Evolutionary conservation across 768 basidiomycete genomes (phyloP).

Genomic region (Sarcodon aspratus): DNA sequence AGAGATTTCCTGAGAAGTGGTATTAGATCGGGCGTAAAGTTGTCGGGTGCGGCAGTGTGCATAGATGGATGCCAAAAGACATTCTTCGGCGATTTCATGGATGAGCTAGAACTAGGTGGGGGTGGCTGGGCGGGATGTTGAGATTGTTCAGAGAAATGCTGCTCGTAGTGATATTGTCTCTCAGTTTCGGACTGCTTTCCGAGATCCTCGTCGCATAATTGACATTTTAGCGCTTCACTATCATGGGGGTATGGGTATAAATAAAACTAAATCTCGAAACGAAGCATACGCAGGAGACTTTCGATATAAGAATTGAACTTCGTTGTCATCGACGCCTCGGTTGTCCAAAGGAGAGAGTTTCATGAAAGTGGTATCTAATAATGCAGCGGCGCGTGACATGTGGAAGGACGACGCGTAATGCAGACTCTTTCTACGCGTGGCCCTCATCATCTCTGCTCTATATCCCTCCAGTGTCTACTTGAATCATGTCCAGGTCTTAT

Average conservation of each 20-base stretch:
- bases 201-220: slow-evolving; percentile 37
- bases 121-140: neutral
- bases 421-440: neutral
- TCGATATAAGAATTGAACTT: slow-evolving; percentile 9
- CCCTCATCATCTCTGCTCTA: slow-evolving; percentile 6
- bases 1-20: slow-evolving; percentile 48
- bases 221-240: slow-evolving; percentile 26
- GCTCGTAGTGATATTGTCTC: slow-evolving; percentile 45
- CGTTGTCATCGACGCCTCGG: slow-evolving; percentile 1
- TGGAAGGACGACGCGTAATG: slow-evolving; percentile 1
- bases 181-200: slow-evolving; percentile 21
- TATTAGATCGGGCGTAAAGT: slow-evolving; percentile 41
- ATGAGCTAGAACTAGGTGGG: slow-evolving; percentile 1
- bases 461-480: neutral
- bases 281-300: slow-evolving; percentile 1
- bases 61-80: slow-evolving; percentile 52
- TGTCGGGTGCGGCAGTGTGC: neutral
- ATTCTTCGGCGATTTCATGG: slow-evolving; percentile 19
- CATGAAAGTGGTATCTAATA: slow-evolving; percentile 1
- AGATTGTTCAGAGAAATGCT: slow-evolving; percentile 25
- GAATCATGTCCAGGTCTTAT: slow-evolving; percentile 82
- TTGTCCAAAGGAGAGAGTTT: neutral
- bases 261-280: neutral
- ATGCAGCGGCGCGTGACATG: slow-evolving; percentile 5
- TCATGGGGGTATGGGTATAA: neutral